Conservation (phyloP, 1,284 basidiomycete genomes). For the Boletus semigastroideus region DNA sequence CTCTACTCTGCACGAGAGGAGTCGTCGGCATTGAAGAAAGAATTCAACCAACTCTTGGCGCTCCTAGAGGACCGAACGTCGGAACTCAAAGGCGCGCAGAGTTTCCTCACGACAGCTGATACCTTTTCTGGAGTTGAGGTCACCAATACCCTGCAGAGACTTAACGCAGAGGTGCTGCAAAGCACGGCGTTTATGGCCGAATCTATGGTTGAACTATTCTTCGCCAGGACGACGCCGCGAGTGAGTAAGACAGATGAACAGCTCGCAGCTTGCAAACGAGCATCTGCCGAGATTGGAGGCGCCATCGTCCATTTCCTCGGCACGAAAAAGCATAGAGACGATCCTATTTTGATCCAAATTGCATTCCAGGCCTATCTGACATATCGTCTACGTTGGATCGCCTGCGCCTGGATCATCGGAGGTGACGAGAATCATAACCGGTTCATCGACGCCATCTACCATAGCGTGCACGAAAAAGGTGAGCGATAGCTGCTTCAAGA, state of each 20-base stretch:
- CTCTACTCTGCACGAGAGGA: slow-evolving; percentile 28
- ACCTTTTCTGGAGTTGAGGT: slow-evolving; percentile 35
- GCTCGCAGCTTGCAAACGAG: slow-evolving; percentile 23
- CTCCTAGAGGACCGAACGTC: slow-evolving; percentile 34
- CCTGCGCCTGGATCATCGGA: slow-evolving; percentile 30
- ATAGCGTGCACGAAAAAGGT: slow-evolving; percentile 27
- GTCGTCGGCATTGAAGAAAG: slow-evolving; percentile 30
- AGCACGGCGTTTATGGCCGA: slow-evolving; percentile 38
- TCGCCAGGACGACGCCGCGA: slow-evolving; percentile 4
- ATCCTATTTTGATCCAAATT: slow-evolving; percentile 35
- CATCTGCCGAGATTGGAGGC: slow-evolving; percentile 21
- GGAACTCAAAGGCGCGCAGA: slow-evolving; percentile 39
- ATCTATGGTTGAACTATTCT: slow-evolving; percentile 34
- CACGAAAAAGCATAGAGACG: slow-evolving; percentile 30
- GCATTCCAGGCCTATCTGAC: slow-evolving; percentile 34
- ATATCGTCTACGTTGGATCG: slow-evolving; percentile 30
- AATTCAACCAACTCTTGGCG: slow-evolving; percentile 27
- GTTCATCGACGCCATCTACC: slow-evolving; percentile 30
- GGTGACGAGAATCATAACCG: slow-evolving; percentile 25
- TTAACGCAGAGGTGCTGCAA: slow-evolving; percentile 37
- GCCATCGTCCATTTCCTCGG: slow-evolving; percentile 29
- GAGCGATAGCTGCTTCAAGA: neutral
- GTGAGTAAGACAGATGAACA: slow-evolving; percentile 24
- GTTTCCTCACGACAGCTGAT: slow-evolving; percentile 34
- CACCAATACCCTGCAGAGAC: slow-evolving; percentile 31